Percentiles rank a stretch among this genome's conserved stretches.
Conservation (phyloP, 2,329 filamentous ascomycete genomes). For the Acarospora socialis region DNA sequence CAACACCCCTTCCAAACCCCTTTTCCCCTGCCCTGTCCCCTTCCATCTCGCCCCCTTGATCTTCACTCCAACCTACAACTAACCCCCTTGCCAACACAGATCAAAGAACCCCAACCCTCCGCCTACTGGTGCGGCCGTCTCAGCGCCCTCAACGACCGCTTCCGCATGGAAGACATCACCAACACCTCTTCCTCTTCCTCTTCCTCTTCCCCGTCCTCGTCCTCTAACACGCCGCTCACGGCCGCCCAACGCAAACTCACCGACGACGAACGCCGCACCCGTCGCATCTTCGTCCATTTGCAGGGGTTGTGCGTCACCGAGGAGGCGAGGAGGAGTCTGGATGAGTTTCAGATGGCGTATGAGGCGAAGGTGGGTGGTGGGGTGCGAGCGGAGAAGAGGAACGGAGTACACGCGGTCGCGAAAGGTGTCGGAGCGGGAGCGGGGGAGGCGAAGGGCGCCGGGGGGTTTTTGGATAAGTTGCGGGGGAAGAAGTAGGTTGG, state of each 20-base stretch:
- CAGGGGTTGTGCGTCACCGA: conserved; percentile 21
- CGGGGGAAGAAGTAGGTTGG: conserved; percentile 1
- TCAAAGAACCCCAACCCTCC: conserved; percentile 15
- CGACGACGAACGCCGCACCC: conserved; percentile 17
- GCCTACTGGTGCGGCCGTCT: conserved; percentile 28
- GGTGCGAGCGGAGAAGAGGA: conserved; percentile 7
- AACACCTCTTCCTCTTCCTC: too few relatives aligned
- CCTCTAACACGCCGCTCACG: conserved; percentile 5
- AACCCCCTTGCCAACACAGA: too few relatives aligned
- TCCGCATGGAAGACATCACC: conserved; percentile 23
- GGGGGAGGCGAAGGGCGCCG: conserved; percentile 2
- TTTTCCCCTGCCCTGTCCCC: too few relatives aligned
- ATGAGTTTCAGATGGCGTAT: conserved; percentile 19
- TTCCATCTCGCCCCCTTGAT: too few relatives aligned
- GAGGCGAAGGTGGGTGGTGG: conserved; percentile 2
- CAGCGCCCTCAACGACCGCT: conserved; percentile 23
- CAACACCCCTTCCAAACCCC: too few relatives aligned
- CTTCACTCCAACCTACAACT: too few relatives aligned
- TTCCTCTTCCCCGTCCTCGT: conserved; percentile 8
- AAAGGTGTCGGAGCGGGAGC: not conserved
- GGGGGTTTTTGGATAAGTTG: conserved; percentile 12
- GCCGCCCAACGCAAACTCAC: not conserved
- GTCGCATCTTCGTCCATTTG: conserved; percentile 23
- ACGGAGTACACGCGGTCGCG: too few relatives aligned
- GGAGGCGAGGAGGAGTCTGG: conserved; percentile 23